Evolutionary conservation across 768 basidiomycete species (phyloP).

Genomic region (Leccinum truebloodii): DNA sequence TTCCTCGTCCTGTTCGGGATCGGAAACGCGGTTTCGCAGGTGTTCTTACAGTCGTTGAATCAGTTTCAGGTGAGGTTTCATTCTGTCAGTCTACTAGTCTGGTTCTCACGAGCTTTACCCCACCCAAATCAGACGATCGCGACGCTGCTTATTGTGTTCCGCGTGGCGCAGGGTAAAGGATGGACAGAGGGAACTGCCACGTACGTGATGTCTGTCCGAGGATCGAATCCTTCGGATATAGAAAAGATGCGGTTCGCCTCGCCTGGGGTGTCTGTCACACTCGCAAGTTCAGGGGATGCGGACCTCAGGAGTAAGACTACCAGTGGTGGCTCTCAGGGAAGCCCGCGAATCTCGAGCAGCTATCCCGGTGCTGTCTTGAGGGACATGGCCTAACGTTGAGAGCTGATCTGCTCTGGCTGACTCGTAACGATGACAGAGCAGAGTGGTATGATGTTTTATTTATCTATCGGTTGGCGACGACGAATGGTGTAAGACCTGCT

Average conservation of each 20-base stretch:
- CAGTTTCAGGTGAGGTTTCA: neutral
- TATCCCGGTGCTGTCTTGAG: neutral
- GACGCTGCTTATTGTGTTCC: neutral
- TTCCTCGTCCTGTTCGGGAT: neutral
- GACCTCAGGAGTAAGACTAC: neutral
- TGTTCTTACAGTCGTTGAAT: neutral
- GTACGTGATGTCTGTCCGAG: neutral
- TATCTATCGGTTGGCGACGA: neutral
- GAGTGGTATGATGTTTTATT: neutral
- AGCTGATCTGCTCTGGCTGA: neutral
- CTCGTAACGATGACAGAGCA: neutral
- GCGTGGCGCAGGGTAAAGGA: neutral
- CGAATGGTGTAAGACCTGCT: neutral
- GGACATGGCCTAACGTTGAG: neutral
- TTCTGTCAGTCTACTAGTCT: neutral
- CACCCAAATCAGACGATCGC: neutral
- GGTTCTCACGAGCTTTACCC: neutral
- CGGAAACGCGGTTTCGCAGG: neutral
- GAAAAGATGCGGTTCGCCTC: neutral
- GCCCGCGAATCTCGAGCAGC: neutral
- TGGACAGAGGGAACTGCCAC: neutral
- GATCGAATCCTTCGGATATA: neutral
- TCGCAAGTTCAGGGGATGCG: constrained; percentile 1
- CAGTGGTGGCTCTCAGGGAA: neutral
- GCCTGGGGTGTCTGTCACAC: constrained; percentile 1